Evolutionary conservation across 1,284 basidiomycete genomes (phyloP), one percentile per base, ranked within the genome.

Genomic region (Malassezia sympodialis): DNA sequence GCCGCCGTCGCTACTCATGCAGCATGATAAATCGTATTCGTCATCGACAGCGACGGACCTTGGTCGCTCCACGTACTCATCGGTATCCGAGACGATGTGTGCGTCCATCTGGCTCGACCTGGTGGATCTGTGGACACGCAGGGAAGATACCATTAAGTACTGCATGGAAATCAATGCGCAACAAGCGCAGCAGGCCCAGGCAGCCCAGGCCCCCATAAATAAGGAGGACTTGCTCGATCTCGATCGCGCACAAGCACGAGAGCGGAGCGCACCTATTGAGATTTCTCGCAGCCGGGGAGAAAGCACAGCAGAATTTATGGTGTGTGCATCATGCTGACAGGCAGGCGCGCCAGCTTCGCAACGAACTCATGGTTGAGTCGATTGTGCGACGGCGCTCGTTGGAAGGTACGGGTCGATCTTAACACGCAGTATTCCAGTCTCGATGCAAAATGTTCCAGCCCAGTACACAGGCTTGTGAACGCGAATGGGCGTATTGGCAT

Each of bases 361-460:
- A 72, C 53, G 69, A 72, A 47, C 51, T 72, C n/a, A 53, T 52
- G 12, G 46, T 72, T 11, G 69, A 72, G 32, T 53, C 52, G 14
- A 70, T 70, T 47, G 64, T 70, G 30, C 50, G 68, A 4, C 59
- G 61, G 0, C 48, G 68, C 8, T 67, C 67, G 10, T 49, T 70
- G 7, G 68, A 68, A 3, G 67, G 60, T 62, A 50, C 19, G 59
- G 34, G 8, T 12, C 12, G 3, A n/a, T 12, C 3, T 8, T 31
- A 4, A 45, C 28, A 19, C 19, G 6, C 40, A 59, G 58, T 56
- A 1, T 67, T 69, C 59, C 67, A 69, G 48, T 66, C 63, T 2
- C 58, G 64, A 24, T 69, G 67, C 28, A 60, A 53, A 23, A 59
- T 64, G 30, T 69, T 69, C 50, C 41, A 39, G 4, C 67, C 64